Evolutionary conservation across 164 flowering plant genomes (phyloP), one percentile per base, ranked within the genome.

Genomic region (Umbellularia californica): DNA sequence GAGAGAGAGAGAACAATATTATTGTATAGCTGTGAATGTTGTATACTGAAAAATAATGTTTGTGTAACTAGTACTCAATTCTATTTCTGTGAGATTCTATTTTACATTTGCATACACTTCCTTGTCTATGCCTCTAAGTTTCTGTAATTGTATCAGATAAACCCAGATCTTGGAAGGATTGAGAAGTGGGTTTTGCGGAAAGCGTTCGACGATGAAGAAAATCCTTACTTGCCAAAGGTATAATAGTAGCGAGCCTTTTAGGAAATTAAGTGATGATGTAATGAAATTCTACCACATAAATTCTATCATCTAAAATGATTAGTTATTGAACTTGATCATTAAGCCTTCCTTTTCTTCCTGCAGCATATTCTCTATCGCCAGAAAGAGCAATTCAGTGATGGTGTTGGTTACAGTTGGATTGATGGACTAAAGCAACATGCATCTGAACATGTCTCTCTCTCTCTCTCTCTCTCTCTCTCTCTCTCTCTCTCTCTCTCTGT

Each of bases 401-500:
- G 97, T 52, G 98, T 95, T 71, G 98, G 99, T 17, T 95, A 93
- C 73, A 92, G 95, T 74, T 95, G 99, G 99, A 95, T 95, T 60
- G 98, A 95, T 83, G 97, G 97, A 11, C 92, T 95, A 47, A 93
- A 93, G 85, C 89, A 86, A 20, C 99, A 93, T 81, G 92, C 98
- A 70, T 88, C 87, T n/a, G 76, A 77, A 33, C 87, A 90, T 85
- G 98, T 93, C 24, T 50, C 15, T 72, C 64, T 50, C 72, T 73
- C 70, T 75, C 73, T 68, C 64, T 72, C 74, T 70, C 67, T n/a
- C 50, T 33, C 47, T 52, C 51, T 75, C 52, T 62, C 50, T 35
- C 41, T 35, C 41, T 35, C 41, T 35, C 41, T 35, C 41, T 50
- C 65, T 71, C 63, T 51, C 69, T 76, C 69, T 70, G n/a, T n/a